Conservation (phyloP, 768 basidiomycete genomes). For the Hortiboletus flavorubellus region DNA sequence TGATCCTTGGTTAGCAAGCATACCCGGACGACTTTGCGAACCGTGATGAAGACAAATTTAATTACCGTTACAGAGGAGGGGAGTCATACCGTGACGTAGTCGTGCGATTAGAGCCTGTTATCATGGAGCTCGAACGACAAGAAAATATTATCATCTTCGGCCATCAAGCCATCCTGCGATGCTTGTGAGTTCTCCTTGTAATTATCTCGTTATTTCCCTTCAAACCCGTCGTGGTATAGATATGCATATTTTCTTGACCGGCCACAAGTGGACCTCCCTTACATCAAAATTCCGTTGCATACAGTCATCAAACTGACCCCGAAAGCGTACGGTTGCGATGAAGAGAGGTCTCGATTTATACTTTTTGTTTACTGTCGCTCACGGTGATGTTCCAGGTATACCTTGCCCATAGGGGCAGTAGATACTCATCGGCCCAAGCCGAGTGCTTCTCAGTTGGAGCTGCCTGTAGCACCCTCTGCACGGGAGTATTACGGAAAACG, state of each 20-base stretch:
- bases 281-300: slow-evolving; percentile 95
- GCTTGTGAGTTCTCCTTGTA: slow-evolving; percentile 47
- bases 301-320: slow-evolving; percentile 98
- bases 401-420: slow-evolving; percentile 87
- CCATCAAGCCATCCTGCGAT: slow-evolving; percentile 88
- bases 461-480: slow-evolving; percentile 16
- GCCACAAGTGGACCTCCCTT: slow-evolving; percentile 90
- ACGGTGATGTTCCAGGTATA: slow-evolving; percentile 52
- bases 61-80: slow-evolving; percentile 95
- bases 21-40: slow-evolving; percentile 99
- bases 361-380: not conserved
- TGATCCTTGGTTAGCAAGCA: slow-evolving; percentile 52
- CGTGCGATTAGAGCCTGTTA: slow-evolving; percentile 91
- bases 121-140: slow-evolving; percentile 98
- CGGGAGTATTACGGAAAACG: slow-evolving; percentile 37
- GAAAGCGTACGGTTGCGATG: slow-evolving; percentile 97
- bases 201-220: not conserved
- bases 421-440: slow-evolving; percentile 83
- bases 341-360: slow-evolving; percentile 65
- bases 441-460: slow-evolving; percentile 20
- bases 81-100: slow-evolving; percentile 99
- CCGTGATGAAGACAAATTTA: slow-evolving; percentile 98
- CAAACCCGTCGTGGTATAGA: slow-evolving; percentile 36
- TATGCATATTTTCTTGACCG: slow-evolving; percentile 97
- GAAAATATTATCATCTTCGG: slow-evolving; percentile 96